Conservation (phyloP, 2,329 filamentous ascomycete genomes). For the Alternaria tenuissima region DNA sequence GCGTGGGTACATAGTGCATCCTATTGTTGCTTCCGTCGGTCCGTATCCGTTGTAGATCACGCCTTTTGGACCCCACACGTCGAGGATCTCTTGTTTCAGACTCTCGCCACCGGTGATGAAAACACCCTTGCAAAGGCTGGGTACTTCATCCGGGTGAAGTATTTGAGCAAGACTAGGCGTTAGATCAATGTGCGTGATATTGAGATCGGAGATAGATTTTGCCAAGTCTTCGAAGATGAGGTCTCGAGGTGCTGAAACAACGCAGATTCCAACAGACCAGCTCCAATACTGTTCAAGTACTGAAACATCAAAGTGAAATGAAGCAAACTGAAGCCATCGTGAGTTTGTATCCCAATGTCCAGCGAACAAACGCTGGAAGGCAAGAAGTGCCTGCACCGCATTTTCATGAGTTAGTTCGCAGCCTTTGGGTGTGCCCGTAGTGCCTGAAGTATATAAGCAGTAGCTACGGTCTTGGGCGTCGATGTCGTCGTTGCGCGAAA, state of each 20-base stretch:
- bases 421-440: conserved; percentile 85
- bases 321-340: conserved; percentile 90
- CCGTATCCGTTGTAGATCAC: conserved; percentile 93
- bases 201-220: conserved; percentile 72
- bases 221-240: conserved; percentile 85
- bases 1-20: conserved; percentile 86
- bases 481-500: conserved; percentile 33
- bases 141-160: conserved; percentile 80
- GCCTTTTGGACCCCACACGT: conserved; percentile 79
- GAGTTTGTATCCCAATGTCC: conserved; percentile 77
- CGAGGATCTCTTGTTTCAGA: conserved; percentile 86
- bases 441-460: conserved; percentile 87
- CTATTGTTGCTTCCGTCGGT: conserved; percentile 92
- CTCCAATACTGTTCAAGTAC: conserved; percentile 96
- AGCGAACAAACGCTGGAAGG: conserved; percentile 80
- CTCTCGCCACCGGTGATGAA: conserved; percentile 95
- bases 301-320: conserved; percentile 93
- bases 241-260: conserved; percentile 83
- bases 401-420: conserved; percentile 91
- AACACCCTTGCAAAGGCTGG: conserved; percentile 79
- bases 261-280: conserved; percentile 87
- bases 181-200: conserved; percentile 89
- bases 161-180: conserved; percentile 87
- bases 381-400: conserved; percentile 85
- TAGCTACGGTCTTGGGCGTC: conserved; percentile 72